Evolutionary conservation across 2,329 filamentous ascomycete species (phyloP).

Genomic region (Fusarium protoensiforme): DNA sequence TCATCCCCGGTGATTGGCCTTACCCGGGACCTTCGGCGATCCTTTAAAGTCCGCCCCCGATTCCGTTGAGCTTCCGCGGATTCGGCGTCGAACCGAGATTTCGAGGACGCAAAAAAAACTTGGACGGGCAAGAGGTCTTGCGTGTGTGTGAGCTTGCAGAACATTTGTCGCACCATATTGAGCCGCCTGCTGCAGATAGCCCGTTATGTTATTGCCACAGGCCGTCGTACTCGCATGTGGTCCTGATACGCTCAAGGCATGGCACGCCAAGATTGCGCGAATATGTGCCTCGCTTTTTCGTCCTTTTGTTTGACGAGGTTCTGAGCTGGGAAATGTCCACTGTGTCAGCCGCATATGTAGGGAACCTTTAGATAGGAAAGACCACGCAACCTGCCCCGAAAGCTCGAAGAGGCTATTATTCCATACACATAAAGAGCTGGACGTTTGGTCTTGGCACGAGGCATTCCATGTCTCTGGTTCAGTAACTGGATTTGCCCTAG

Average conservation of each 20-base stretch:
- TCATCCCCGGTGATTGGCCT: slow-evolving; percentile 25
- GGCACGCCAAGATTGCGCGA: neutral
- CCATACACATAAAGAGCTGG: neutral
- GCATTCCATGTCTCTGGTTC: neutral
- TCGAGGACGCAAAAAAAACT: neutral
- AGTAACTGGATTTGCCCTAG: neutral
- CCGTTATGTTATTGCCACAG: neutral
- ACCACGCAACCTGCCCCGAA: neutral
- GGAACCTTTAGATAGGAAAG: neutral
- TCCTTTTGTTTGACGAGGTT: neutral
- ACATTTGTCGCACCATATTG: neutral
- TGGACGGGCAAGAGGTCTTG: slow-evolving; percentile 30
- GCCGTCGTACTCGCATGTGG: neutral
- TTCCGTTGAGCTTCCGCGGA: slow-evolving; percentile 12
- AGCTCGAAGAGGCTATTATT: neutral
- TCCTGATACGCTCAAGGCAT: neutral
- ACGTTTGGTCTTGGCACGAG: neutral
- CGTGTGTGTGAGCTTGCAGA: neutral
- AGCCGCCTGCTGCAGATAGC: neutral
- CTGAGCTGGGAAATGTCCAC: neutral
- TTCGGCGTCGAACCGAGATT: slow-evolving; percentile 9
- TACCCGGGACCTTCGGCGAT: slow-evolving; percentile 17
- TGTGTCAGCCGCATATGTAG: neutral
- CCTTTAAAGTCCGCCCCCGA: slow-evolving; percentile 16
- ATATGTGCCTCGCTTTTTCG: neutral